Evolutionary conservation across 148 eudicot genomes (phyloP).

Genomic region (Euryodendron excelsum): DNA sequence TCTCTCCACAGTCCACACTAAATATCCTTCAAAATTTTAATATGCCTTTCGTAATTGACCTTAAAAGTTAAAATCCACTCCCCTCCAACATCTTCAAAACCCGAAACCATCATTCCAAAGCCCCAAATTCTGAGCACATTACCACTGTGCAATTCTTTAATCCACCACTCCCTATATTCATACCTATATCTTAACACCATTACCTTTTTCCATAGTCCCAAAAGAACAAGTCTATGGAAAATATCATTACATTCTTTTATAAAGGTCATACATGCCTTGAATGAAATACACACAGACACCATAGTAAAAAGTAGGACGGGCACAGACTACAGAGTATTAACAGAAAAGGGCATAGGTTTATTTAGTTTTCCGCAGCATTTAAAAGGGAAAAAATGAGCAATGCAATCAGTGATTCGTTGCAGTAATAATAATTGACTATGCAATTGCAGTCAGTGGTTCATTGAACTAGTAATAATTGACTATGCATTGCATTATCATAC

Average conservation of each 20-base stretch:
- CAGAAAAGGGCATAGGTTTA: not conserved
- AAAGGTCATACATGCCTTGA: not conserved
- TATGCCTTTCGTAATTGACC: not conserved
- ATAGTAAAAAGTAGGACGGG: not conserved
- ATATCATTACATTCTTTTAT: not conserved
- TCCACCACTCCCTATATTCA: not conserved
- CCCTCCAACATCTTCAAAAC: not conserved
- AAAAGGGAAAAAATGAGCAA: not conserved
- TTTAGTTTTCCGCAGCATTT: not conserved
- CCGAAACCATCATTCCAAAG: not conserved
- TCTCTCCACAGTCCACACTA: not conserved
- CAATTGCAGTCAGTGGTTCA: not conserved
- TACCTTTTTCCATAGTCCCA: not conserved
- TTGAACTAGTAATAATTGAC: not conserved
- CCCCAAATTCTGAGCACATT: not conserved
- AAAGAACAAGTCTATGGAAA: not conserved
- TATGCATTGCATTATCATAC: not conserved
- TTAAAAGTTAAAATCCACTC: not conserved
- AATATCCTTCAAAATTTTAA: not conserved
- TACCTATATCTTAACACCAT: not conserved
- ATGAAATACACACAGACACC: not conserved
- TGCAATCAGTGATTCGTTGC: not conserved
- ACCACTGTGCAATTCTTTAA: not conserved
- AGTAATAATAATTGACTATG: not conserved
- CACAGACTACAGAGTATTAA: not conserved